phyloP scores from a whole-genome alignment of 257 asterid species.

The Nicotiana tabacum region DNA sequence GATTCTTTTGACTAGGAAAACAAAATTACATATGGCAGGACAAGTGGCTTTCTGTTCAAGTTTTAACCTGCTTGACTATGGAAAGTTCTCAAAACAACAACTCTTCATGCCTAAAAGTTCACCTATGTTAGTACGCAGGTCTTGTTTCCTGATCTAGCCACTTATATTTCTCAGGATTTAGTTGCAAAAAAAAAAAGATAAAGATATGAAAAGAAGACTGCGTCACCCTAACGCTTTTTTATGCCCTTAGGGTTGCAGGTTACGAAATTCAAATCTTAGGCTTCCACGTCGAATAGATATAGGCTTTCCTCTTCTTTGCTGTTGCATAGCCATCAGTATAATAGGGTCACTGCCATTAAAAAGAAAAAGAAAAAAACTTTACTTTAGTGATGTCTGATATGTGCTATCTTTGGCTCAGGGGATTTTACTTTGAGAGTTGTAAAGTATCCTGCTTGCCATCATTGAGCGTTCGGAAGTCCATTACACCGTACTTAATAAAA shows the following conservation, averaged over 20 bases:
- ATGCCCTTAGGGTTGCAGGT: background rate
- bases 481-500: constrained; percentile 22
- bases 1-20: constrained; percentile 32
- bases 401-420: constrained; percentile 29
- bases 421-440: constrained; percentile 21
- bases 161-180: background rate
- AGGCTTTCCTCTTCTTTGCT: background rate
- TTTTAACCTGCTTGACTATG: constrained; percentile 42
- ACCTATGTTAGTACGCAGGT: constrained; percentile 41
- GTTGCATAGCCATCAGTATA: background rate
- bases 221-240: background rate
- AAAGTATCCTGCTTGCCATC: constrained; percentile 18
- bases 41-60: constrained; percentile 37
- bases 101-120: constrained; percentile 25
- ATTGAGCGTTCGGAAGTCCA: constrained; percentile 26
- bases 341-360: background rate
- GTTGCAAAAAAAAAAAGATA: background rate
- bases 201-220: background rate
- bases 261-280: background rate
- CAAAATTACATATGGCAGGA: constrained; percentile 47
- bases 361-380: background rate
- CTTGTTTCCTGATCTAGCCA: background rate
- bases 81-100: constrained; percentile 27
- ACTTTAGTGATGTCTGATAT: background rate
- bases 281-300: background rate